phyloP scores from a whole-genome alignment of 2,329 filamentous ascomycete species.

The Talaromyces funiculosus region DNA sequence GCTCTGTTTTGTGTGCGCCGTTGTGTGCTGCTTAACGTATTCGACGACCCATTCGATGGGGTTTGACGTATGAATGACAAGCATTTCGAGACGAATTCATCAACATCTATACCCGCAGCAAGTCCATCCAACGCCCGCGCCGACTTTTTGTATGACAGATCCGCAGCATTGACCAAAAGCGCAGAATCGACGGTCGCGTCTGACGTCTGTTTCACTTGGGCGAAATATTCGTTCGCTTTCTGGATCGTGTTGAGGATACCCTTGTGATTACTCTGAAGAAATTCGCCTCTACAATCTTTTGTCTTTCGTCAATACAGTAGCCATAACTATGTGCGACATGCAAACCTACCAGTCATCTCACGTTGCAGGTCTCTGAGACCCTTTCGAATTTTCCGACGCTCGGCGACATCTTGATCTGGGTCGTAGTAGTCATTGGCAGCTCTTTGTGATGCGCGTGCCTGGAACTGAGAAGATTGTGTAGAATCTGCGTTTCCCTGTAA shows the following conservation, averaged over 20 bases:
- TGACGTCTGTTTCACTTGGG: conserved; percentile 73
- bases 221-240: conserved; percentile 60
- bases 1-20: conserved; percentile 32
- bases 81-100: conserved; percentile 87
- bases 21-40: conserved; percentile 36
- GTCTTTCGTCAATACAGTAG: conserved; percentile 12
- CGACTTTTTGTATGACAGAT: conserved; percentile 73
- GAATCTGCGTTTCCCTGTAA: conserved; percentile 25
- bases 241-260: conserved; percentile 62
- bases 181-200: conserved; percentile 88
- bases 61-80: conserved; percentile 78
- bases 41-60: conserved; percentile 49
- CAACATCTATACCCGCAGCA: conserved; percentile 73
- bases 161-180: conserved; percentile 73
- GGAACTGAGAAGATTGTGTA: conserved; percentile 19
- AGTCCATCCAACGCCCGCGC: conserved; percentile 66
- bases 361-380: conserved; percentile 62
- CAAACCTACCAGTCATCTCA: conserved; percentile 51
- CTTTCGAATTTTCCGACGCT: conserved; percentile 66
- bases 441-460: conserved; percentile 24
- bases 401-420: conserved; percentile 71
- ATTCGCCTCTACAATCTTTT: conserved; percentile 65
- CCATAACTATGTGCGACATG: not conserved
- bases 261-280: conserved; percentile 59
- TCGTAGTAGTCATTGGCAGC: conserved; percentile 58